Evolutionary conservation across 148 eudicot species (phyloP).

Genomic region (Drosera capensis): DNA sequence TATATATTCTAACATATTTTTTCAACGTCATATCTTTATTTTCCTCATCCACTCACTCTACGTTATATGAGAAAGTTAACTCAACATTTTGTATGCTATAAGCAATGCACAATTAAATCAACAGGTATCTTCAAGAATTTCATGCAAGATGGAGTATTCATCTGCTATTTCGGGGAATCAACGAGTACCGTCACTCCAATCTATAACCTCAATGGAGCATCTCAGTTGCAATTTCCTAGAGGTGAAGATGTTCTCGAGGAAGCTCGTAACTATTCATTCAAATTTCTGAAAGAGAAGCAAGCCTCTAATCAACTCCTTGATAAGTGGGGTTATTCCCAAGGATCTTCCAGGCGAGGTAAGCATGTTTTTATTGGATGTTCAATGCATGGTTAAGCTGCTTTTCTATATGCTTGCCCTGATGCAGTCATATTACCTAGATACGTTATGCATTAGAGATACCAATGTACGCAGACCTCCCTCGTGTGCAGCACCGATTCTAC

Average conservation of each 20-base stretch:
- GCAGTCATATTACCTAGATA: slow-evolving; percentile 49
- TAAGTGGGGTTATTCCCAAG: slow-evolving; percentile 52
- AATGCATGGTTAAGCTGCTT: too few relatives aligned
- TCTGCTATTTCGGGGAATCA: slow-evolving; percentile 54
- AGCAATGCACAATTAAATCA: too few relatives aligned
- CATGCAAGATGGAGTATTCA: slow-evolving; percentile 45
- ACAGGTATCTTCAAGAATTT: slow-evolving; percentile 54
- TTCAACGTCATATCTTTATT: too few relatives aligned
- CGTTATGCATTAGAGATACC: slow-evolving; percentile 61
- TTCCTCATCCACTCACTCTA: too few relatives aligned
- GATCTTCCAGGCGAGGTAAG: slow-evolving; percentile 56
- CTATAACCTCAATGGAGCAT: slow-evolving; percentile 48
- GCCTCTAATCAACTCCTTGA: slow-evolving; percentile 34
- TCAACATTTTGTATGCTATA: too few relatives aligned
- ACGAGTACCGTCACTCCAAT: slow-evolving; percentile 59
- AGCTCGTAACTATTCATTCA: slow-evolving; percentile 37
- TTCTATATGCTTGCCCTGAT: too few relatives aligned
- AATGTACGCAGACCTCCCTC: slow-evolving; percentile 66
- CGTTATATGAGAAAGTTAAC: too few relatives aligned
- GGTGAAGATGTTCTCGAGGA: slow-evolving; percentile 40
- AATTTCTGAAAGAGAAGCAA: slow-evolving; percentile 31
- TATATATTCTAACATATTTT: too few relatives aligned
- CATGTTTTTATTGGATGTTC: background rate
- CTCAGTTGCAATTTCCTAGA: slow-evolving; percentile 37
- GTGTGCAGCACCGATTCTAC: slow-evolving; percentile 59